Conservation (phyloP, 139 green algal genomes). For the Chlamydomonas sphaeroides region DNA sequence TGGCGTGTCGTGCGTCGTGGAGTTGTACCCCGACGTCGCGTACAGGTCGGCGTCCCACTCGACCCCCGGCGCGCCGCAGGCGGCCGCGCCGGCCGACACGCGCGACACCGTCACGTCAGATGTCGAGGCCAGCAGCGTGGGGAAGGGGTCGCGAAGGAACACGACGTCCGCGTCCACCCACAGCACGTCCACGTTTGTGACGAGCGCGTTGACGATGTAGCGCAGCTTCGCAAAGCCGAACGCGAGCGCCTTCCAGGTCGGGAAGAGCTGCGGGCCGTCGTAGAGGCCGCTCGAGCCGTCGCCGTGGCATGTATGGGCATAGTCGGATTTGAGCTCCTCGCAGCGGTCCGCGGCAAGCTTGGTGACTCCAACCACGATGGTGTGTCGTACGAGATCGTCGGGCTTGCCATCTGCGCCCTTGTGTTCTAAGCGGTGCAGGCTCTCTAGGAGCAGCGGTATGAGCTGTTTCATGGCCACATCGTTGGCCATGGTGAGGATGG, state of each 20-base stretch:
- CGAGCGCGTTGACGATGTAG: conserved; percentile 30
- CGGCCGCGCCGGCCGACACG: background rate
- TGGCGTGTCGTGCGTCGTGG: background rate
- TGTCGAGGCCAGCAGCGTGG: background rate
- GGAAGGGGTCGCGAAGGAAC: conserved; percentile 25
- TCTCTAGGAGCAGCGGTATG: conserved; percentile 4
- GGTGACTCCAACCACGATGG: conserved; percentile 10
- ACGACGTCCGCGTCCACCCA: conserved; percentile 36
- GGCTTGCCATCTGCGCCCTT: background rate
- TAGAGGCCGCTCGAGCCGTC: conserved; percentile 11
- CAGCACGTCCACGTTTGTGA: conserved; percentile 2
- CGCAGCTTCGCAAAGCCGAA: conserved; percentile 29
- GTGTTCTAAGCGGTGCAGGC: conserved; percentile 10
- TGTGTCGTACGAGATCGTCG: background rate
- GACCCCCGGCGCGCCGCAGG: background rate
- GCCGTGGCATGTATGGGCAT: background rate
- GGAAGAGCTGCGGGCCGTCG: background rate
- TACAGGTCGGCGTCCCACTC: background rate
- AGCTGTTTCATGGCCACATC: background rate
- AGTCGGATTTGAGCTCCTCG: background rate
- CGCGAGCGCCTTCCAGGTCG: background rate
- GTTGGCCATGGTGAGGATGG: conserved; percentile 29
- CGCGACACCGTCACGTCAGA: too few species aligned
- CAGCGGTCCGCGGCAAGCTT: background rate
- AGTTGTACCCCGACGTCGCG: too few species aligned